Base-by-base conservation (phyloP, 2,329 filamentous ascomycete species). In the Achaetomium macrosporum region DNA sequence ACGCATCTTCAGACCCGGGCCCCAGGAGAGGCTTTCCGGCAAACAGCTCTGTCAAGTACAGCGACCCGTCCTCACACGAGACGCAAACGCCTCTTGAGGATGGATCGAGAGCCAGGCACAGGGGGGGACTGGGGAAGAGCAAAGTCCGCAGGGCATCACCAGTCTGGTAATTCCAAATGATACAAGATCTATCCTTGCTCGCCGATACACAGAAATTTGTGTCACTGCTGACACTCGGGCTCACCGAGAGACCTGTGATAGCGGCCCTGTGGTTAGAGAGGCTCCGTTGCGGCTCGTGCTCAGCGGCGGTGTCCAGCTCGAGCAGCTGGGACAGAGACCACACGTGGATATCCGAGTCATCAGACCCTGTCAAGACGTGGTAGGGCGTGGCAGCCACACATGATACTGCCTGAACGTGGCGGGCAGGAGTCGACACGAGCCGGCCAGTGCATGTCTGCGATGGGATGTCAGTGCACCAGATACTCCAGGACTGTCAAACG, bases 151-250 rank as follows among this genome's bases (percentile, higher is more conserved):
- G 73, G 11, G 86, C 76, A 55, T 82, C 80, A 37, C 89, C 89
- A 0, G 83, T 88, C 57, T 84, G 82, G 66, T 95, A 95, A 70
- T 97, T 91, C 93, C 93, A 99, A 55, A 95, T 77, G 63, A 96
- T 85, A 61, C 89, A 89, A 8, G 89, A 93, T 70, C 88, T 91
- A 71, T 97, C 93, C 62, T 82, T 84, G 59, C 89, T 89, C 7
- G 85, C 82, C 3, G 92, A 95, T 17, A 96, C 79, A 54, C 87
- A 91, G 56, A 97, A 83, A 67, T 88, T 92, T 54, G 86, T 86
- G 62, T 84, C 81, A 15, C 72, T 66, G 66, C 82, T 85, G 55
- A 78, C 74, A 65, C 86, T 85, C 64, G 88, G 83, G 16, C 87
- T 85, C 41, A 78, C 71, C 5, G 70, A 70, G 16, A 87, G 66